A percentile compares a stretch with the other conserved stretches of the same genome.
These are phyloP conservation scores for Tetrastigma voinierianum DNA, from an alignment of 164 flowering plant genomes.

Conservation along the genomic window DNA sequence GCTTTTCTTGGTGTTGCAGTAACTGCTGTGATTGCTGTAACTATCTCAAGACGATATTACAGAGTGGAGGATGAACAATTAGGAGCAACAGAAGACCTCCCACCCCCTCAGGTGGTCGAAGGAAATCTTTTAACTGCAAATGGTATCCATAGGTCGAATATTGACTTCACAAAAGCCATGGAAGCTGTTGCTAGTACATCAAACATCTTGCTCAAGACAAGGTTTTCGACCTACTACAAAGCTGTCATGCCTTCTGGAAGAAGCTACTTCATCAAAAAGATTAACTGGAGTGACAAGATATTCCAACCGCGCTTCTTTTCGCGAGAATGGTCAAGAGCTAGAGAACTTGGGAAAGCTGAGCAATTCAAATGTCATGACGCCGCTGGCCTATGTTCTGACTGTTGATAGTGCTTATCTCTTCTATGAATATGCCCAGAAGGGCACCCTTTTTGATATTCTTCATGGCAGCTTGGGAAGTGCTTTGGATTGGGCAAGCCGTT, in stretches of 20 bases:
- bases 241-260: constrained; percentile 64
- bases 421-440: constrained; percentile 56
- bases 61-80: constrained; percentile 29
- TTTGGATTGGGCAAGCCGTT: constrained; percentile 71
- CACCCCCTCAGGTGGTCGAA: constrained; percentile 37
- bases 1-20: constrained; percentile 28
- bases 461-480: constrained; percentile 33
- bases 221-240: constrained; percentile 66
- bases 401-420: constrained; percentile 56
- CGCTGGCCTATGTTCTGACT: constrained; percentile 70
- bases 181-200: constrained; percentile 41
- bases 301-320: constrained; percentile 57
- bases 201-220: constrained; percentile 52
- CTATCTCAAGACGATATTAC: constrained; percentile 34
- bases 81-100: constrained; percentile 25
- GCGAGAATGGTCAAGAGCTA: constrained; percentile 50
- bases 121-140: constrained; percentile 48
- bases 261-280: constrained; percentile 67
- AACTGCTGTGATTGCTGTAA: constrained; percentile 17
- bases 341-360: constrained; percentile 53
- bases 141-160: constrained; percentile 36
- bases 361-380: constrained; percentile 68
- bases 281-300: constrained; percentile 70
- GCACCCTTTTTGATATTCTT: constrained; percentile 62
- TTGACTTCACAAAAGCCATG: constrained; percentile 58